Percentiles rank a stretch among this genome's conserved stretches.
These are phyloP conservation scores for Oleoguttula mirabilis DNA, from an alignment of 495 filamentous ascomycete species.

Conservation along the genomic window DNA sequence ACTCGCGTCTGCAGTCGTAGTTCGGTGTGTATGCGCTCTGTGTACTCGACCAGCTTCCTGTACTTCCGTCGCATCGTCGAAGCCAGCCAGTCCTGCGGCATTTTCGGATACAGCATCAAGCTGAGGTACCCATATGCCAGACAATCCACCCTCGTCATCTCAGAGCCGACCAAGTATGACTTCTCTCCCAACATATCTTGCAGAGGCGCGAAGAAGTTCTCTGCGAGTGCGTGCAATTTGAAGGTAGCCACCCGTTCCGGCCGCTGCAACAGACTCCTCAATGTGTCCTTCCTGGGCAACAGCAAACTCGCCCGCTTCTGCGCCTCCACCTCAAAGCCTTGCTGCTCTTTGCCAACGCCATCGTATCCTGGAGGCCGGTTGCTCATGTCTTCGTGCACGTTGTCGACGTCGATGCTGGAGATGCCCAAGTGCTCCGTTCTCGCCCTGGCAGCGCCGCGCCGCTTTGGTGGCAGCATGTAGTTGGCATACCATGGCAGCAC, in stretches of 20 bases:
- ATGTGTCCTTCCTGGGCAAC: constrained; percentile 23
- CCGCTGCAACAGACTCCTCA: constrained; percentile 24
- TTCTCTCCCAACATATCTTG: constrained; percentile 48
- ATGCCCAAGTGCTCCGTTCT: constrained; percentile 67
- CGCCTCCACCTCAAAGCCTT: constrained; percentile 9
- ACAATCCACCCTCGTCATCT: constrained; percentile 60
- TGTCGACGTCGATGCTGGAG: constrained; percentile 50
- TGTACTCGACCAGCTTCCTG: constrained; percentile 41
- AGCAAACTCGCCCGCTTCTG: constrained; percentile 18
- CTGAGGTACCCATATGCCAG: constrained; percentile 65
- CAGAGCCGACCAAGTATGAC: constrained; percentile 39
- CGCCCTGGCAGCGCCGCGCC: constrained; percentile 52
- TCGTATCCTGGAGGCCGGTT: constrained; percentile 5
- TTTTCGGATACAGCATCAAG: constrained; percentile 54
- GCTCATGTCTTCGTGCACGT: constrained; percentile 23
- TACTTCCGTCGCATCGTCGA: constrained; percentile 49
- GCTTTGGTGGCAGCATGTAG: constrained; percentile 60
- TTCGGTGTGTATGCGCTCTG: constrained; percentile 13
- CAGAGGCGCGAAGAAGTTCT: constrained; percentile 56
- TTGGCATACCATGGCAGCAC: constrained; percentile 73
- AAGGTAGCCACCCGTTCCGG: constrained; percentile 42
- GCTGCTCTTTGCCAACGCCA: constrained; percentile 8
- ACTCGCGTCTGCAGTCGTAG: constrained; percentile 9
- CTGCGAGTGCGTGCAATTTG: constrained; percentile 54
- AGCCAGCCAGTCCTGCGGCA: constrained; percentile 61